These are phyloP conservation scores for Trypethelium eluteriae DNA, from an alignment of 495 filamentous ascomycete species.

Conservation along the genomic window DNA sequence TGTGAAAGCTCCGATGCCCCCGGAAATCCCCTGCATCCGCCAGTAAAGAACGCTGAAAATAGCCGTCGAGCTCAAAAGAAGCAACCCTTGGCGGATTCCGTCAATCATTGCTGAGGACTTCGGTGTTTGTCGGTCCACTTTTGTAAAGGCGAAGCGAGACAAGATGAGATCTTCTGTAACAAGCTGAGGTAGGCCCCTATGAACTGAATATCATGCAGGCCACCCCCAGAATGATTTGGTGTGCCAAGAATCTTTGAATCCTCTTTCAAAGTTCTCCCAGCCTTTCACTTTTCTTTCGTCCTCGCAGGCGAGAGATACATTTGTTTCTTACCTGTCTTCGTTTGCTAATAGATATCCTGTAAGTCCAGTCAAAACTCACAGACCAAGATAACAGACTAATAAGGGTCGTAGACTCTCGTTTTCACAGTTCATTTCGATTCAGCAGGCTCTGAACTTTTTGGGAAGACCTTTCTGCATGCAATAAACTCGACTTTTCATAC, in stretches of 20 bases:
- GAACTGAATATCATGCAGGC: conserved; percentile 12
- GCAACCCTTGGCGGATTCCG: not conserved
- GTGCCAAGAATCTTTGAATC: conserved; percentile 11
- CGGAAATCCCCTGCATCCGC: not conserved
- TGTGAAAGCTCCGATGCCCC: not conserved
- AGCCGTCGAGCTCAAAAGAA: not conserved
- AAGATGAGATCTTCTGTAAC: conserved; percentile 6
- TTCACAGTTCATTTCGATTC: conserved; percentile 1
- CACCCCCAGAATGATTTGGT: conserved; percentile 2
- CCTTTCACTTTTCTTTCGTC: conserved; percentile 9
- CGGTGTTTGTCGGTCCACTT: not conserved
- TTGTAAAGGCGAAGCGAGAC: not conserved
- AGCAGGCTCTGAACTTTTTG: conserved; percentile 10
- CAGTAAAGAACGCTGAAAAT: not conserved
- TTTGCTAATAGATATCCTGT: conserved; percentile 11
- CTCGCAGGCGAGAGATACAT: conserved; percentile 10
- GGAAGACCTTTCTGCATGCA: not conserved
- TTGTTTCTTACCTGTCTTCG: conserved; percentile 13
- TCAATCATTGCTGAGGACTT: not conserved
- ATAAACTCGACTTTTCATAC: not conserved
- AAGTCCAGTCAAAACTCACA: not conserved
- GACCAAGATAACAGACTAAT: not conserved
- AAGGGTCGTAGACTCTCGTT: not conserved
- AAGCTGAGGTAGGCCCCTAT: conserved; percentile 9
- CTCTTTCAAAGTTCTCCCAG: conserved; percentile 12